phyloP scores from a whole-genome alignment of 192 early-diverging fungal species.

The Backusella mclennaniae region DNA sequence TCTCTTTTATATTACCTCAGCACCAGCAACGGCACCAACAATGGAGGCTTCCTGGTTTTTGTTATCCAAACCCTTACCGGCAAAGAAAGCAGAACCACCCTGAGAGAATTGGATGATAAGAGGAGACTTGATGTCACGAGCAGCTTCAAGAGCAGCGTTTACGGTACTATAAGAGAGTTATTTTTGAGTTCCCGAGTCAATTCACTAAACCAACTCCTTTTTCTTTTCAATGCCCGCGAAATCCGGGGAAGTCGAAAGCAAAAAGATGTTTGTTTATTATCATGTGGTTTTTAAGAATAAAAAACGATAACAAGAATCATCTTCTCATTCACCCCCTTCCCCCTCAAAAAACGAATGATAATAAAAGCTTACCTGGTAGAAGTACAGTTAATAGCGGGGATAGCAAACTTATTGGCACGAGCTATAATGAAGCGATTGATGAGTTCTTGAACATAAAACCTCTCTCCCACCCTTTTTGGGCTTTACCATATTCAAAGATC shows the following conservation, averaged over 20 bases:
- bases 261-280: constrained; percentile 4
- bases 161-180: constrained; percentile 53
- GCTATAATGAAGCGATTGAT: constrained; percentile 31
- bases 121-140: constrained; percentile 90
- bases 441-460: not conserved
- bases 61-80: constrained; percentile 93
- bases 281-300: not conserved
- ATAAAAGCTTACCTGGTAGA: constrained; percentile 57
- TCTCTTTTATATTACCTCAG: constrained; percentile 42
- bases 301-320: not conserved
- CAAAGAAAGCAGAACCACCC: constrained; percentile 89
- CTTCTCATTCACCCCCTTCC: not conserved
- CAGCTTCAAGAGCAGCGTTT: constrained; percentile 93
- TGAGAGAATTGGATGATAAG: constrained; percentile 96
- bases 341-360: not conserved
- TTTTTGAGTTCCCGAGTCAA: constrained; percentile 7
- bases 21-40: constrained; percentile 88
- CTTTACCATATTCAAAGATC: constrained; percentile 62
- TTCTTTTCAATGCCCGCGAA: constrained; percentile 1
- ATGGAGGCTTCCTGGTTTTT: constrained; percentile 86
- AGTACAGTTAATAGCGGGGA: constrained; percentile 97
- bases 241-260: not conserved
- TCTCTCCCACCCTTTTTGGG: not conserved
- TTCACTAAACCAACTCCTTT: not conserved
- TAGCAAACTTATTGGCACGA: constrained; percentile 83